A percentile compares a stretch with the other conserved stretches of the same genome.
Conservation (phyloP, 768 basidiomycete species). For the Rhodotorula diobovata region DNA sequence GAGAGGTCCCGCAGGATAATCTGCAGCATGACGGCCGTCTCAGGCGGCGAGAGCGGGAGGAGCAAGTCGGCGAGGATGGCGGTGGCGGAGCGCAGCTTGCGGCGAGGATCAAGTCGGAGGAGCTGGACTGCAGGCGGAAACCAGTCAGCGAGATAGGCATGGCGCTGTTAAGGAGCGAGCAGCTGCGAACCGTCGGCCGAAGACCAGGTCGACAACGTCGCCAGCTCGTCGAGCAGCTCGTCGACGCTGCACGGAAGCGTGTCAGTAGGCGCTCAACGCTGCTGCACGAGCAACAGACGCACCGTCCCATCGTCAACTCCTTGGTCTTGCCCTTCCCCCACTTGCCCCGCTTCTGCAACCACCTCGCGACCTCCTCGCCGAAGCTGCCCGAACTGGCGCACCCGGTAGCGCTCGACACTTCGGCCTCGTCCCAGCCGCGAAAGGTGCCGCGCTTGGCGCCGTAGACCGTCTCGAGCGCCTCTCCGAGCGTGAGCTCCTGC, state of each 20-base stretch:
- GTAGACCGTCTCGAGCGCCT: constrained; percentile 55
- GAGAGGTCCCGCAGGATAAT: constrained; percentile 82
- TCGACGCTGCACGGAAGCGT: constrained; percentile 56
- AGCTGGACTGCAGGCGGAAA: constrained; percentile 8
- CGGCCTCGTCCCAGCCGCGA: constrained; percentile 43
- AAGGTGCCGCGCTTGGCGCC: constrained; percentile 44
- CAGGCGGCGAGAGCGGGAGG: constrained; percentile 58
- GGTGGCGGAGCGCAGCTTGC: constrained; percentile 46
- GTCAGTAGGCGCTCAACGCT: neutral
- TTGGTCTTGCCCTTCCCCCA: constrained; percentile 45
- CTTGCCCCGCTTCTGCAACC: constrained; percentile 45
- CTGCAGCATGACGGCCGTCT: constrained; percentile 70
- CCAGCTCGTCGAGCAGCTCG: constrained; percentile 66
- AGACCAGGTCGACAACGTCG: constrained; percentile 62
- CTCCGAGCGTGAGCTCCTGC: constrained; percentile 61
- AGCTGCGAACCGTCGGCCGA: constrained; percentile 42
- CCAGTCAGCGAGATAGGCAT: neutral
- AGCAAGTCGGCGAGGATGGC: constrained; percentile 60
- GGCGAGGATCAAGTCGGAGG: constrained; percentile 44
- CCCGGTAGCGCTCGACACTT: constrained; percentile 48
- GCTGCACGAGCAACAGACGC: neutral
- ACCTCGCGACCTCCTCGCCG: constrained; percentile 60
- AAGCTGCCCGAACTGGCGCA: constrained; percentile 56
- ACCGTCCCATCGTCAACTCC: constrained; percentile 11
- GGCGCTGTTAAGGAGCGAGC: fast-evolving